A percentile compares a stretch with the other conserved stretches of the same genome.
Conservation (phyloP, 768 basidiomycete genomes). For the Mycena crocata region DNA sequence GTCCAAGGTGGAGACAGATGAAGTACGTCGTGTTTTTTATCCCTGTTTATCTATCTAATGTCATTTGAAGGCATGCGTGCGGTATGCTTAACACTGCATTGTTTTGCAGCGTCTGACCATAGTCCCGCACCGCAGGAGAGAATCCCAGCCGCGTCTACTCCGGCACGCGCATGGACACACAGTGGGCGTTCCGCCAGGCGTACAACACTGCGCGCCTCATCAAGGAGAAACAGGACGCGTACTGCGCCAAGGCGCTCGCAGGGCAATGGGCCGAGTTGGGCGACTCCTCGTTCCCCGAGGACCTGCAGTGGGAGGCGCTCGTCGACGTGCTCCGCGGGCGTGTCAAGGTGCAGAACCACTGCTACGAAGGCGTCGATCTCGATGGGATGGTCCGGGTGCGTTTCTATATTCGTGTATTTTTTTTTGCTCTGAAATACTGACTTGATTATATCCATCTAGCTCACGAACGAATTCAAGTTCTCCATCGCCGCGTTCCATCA, state of each 20-base stretch:
- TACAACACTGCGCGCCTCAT: conserved; percentile 77
- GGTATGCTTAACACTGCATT: conserved; percentile 60
- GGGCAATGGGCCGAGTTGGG: conserved; percentile 56
- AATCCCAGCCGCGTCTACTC: conserved; percentile 50
- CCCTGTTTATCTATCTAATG: background rate
- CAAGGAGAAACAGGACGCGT: conserved; percentile 74
- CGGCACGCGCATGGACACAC: conserved; percentile 68
- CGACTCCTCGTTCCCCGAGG: conserved; percentile 75
- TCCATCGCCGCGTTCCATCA: conserved; percentile 83
- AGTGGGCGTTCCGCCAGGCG: conserved; percentile 77
- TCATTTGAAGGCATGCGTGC: conserved; percentile 67
- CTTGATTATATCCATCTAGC: conserved; percentile 65
- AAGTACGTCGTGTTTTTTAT: conserved; percentile 57
- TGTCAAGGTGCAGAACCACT: conserved; percentile 70
- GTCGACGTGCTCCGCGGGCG: conserved; percentile 79
- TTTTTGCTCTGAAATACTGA: conserved; percentile 64
- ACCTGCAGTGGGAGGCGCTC: conserved; percentile 76
- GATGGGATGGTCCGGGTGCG: conserved; percentile 73
- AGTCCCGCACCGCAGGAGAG: conserved; percentile 15
- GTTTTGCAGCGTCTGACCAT: background rate
- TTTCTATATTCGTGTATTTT: conserved; percentile 48
- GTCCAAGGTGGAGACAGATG: conserved; percentile 77
- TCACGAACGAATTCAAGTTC: conserved; percentile 87
- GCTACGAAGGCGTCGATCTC: conserved; percentile 71
- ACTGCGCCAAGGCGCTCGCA: conserved; percentile 62